A percentile compares a stretch with the other conserved stretches of the same genome.
phyloP scores from a whole-genome alignment of 2,329 filamentous ascomycete genomes.

The Paramyrothecium roridum region DNA sequence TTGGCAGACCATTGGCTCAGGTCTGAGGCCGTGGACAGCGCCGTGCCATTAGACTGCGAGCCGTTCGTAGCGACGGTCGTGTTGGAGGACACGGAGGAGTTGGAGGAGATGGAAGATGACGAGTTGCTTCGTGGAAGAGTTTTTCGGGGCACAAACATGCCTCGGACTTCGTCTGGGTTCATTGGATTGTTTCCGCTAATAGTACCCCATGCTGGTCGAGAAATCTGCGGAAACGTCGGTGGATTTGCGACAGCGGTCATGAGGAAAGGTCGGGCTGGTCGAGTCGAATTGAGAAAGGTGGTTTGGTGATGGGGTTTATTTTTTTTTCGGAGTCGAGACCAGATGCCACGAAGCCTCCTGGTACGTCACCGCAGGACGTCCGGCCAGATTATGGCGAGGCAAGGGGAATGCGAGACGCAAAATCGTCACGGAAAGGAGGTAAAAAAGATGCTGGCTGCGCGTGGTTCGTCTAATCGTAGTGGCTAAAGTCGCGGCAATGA shows the following conservation, averaged over 20 bases:
- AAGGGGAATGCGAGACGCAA: neutral
- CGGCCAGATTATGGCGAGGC: neutral
- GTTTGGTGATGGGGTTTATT: conserved; percentile 9
- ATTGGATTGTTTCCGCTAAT: conserved; percentile 64
- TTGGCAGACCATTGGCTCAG: conserved; percentile 47
- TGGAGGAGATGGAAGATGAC: conserved; percentile 84
- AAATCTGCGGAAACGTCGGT: conserved; percentile 61
- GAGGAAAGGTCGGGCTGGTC: conserved; percentile 29
- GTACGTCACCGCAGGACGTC: neutral
- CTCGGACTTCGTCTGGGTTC: conserved; percentile 79
- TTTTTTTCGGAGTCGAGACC: neutral
- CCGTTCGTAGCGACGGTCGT: conserved; percentile 63
- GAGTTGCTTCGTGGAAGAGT: conserved; percentile 84
- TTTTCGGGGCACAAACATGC: conserved; percentile 89
- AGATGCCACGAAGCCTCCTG: neutral
- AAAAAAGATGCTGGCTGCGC: neutral
- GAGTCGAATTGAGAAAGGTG: conserved; percentile 14
- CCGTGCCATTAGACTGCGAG: conserved; percentile 60
- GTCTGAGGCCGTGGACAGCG: conserved; percentile 43
- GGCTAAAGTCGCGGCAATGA: neutral
- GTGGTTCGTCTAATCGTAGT: neutral
- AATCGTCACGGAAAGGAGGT: neutral
- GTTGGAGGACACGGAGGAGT: conserved; percentile 62
- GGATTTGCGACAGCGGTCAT: conserved; percentile 69
- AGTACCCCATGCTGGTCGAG: conserved; percentile 61